Evolutionary conservation across 495 filamentous ascomycete species (phyloP).

Genomic region (Tuber microsphaerosporum): DNA sequence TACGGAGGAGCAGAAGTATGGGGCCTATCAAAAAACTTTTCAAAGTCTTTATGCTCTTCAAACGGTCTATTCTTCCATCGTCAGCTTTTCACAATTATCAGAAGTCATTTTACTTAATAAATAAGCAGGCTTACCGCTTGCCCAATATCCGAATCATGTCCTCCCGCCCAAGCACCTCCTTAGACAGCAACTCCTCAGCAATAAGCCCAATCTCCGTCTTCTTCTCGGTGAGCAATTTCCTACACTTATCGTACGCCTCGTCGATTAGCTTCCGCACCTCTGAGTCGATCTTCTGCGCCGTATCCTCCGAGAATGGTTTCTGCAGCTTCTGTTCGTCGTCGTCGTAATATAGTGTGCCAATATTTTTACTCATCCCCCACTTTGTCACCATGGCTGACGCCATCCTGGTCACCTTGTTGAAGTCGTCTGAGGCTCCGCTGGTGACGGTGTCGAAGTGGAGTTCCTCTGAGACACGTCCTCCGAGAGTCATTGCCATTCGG

Average conservation of each 20-base stretch:
- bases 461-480: conserved; percentile 88
- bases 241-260: conserved; percentile 85
- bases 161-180: conserved; percentile 83
- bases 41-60: conserved; percentile 76
- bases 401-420: conserved; percentile 96
- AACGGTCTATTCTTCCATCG: conserved; percentile 52
- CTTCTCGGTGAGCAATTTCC: conserved; percentile 70
- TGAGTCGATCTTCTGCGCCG: conserved; percentile 77
- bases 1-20: conserved; percentile 39
- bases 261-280: conserved; percentile 87
- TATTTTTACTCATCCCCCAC: conserved; percentile 92
- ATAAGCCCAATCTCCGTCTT: conserved; percentile 81
- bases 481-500: conserved; percentile 98
- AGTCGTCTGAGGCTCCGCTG: conserved; percentile 87
- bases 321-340: conserved; percentile 65
- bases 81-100: not conserved
- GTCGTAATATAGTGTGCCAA: conserved; percentile 85
- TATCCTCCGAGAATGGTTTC: conserved; percentile 93
- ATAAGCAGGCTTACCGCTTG: conserved; percentile 40
- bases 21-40: conserved; percentile 72
- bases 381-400: conserved; percentile 95
- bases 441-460: conserved; percentile 94
- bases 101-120: not conserved
- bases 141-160: conserved; percentile 86
- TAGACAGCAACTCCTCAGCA: conserved; percentile 83